A percentile compares a stretch with the other conserved stretches of the same genome.
phyloP scores from a whole-genome alignment of 2,329 filamentous ascomycete genomes.

The Ascochyta lentis region DNA sequence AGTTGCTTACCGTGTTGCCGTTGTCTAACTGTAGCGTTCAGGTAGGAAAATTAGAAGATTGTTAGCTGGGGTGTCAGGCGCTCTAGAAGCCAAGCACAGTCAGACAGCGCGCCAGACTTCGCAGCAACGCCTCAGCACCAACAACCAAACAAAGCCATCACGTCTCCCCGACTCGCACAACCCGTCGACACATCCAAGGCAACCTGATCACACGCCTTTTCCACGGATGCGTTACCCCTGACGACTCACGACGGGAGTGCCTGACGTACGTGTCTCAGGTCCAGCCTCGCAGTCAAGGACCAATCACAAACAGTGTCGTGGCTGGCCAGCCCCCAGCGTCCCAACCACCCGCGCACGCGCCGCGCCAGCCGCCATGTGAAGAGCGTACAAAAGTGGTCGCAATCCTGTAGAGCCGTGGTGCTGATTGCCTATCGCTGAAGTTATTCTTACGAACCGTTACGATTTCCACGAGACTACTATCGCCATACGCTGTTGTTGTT shows the following conservation, averaged over 20 bases:
- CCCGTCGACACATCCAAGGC: background rate
- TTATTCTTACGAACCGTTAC: too few species aligned
- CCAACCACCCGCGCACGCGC: slow-evolving; percentile 17
- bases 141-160: background rate
- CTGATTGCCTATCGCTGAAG: too few species aligned
- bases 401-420: background rate
- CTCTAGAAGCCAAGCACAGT: background rate
- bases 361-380: slow-evolving; percentile 6
- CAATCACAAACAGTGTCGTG: slow-evolving; percentile 1
- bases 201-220: background rate
- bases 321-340: background rate
- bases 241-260: background rate
- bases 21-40: too few species aligned
- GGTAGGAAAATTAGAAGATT: too few species aligned
- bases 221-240: background rate
- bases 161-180: background rate
- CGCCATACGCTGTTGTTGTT: too few species aligned
- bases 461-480: too few species aligned
- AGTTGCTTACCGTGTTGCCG: too few species aligned
- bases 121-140: background rate
- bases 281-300: background rate
- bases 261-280: slow-evolving; percentile 10
- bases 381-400: slow-evolving; percentile 11
- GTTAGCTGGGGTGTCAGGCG: background rate
- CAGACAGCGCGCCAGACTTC: background rate